phyloP scores from a whole-genome alignment of 179 eudicot genomes.

The Beta lomatogona region DNA sequence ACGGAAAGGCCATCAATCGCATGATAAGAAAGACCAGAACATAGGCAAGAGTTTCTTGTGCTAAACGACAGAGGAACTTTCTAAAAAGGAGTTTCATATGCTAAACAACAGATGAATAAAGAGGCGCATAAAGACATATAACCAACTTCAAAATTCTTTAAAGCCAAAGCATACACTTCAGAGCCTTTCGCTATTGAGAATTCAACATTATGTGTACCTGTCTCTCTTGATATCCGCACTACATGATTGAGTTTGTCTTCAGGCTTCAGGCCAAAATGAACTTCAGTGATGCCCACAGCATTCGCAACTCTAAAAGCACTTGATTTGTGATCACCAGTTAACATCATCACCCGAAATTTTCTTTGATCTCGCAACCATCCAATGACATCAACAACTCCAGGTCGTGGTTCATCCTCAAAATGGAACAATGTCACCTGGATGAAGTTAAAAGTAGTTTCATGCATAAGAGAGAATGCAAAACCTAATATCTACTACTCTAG shows the following conservation, averaged over 20 bases:
- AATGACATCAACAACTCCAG: conserved; percentile 68
- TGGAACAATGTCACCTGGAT: conserved; percentile 86
- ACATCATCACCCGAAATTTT: conserved; percentile 84
- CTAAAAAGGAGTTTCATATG: background rate
- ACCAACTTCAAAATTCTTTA: background rate
- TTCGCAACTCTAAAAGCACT: conserved; percentile 89
- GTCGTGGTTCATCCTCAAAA: conserved; percentile 91
- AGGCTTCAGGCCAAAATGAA: conserved; percentile 84
- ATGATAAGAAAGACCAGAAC: background rate
- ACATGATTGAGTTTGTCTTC: conserved; percentile 98
- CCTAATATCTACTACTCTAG: background rate
- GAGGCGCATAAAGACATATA: background rate
- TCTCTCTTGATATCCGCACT: conserved; percentile 74
- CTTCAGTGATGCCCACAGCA: conserved; percentile 82
- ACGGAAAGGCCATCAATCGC: background rate
- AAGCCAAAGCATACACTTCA: background rate
- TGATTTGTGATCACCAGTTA: conserved; percentile 94
- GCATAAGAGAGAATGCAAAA: background rate
- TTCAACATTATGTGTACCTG: conserved; percentile 49
- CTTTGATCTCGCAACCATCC: conserved; percentile 57
- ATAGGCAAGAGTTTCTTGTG: background rate
- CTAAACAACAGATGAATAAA: background rate
- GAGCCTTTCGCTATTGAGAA: background rate
- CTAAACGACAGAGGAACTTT: background rate
- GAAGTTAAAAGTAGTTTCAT: conserved; percentile 21